phyloP scores from a whole-genome alignment of 2,329 filamentous ascomycete genomes.

The Xylariales sp. region DNA sequence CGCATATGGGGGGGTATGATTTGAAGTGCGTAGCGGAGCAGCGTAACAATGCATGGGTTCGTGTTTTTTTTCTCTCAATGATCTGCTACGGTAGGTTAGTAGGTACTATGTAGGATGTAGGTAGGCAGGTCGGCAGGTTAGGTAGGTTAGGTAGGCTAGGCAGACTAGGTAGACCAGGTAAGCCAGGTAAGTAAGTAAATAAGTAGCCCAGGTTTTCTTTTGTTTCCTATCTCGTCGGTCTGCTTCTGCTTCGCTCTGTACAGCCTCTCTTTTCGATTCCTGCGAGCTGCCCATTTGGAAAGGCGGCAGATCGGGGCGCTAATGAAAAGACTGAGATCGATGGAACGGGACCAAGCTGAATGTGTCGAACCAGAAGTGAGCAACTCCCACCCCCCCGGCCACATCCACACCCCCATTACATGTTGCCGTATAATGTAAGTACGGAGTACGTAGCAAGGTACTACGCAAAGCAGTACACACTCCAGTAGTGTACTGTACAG shows the following conservation, averaged over 20 bases:
- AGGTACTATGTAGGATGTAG: too few relatives aligned
- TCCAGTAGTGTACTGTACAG: conserved; percentile 8
- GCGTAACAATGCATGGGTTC: conserved; percentile 29
- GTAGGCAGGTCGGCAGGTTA: too few relatives aligned
- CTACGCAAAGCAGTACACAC: too few relatives aligned
- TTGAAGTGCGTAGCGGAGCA: conserved; percentile 19
- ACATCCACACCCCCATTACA: conserved; percentile 26
- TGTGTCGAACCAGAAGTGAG: conserved; percentile 28
- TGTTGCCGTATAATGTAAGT: conserved; percentile 19
- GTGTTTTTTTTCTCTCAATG: conserved; percentile 17
- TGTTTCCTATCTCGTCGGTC: conserved; percentile 25
- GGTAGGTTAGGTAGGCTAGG: too few relatives aligned
- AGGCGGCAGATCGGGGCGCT: conserved; percentile 33
- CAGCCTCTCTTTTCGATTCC: conserved; percentile 10
- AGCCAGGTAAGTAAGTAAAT: not conserved
- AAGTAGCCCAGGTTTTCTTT: conserved; percentile 14
- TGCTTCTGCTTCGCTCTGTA: conserved; percentile 17
- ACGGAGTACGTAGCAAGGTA: not conserved
- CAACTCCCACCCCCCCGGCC: conserved; percentile 13
- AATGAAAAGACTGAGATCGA: conserved; percentile 33
- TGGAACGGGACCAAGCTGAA: conserved; percentile 32
- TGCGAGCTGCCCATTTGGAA: conserved; percentile 33
- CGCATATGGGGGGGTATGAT: conserved; percentile 13
- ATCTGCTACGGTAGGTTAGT: not conserved
- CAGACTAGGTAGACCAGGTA: too few relatives aligned